Evolutionary conservation across 2,329 filamentous ascomycete genomes (phyloP).

Genomic region (Calonectria honghensis): DNA sequence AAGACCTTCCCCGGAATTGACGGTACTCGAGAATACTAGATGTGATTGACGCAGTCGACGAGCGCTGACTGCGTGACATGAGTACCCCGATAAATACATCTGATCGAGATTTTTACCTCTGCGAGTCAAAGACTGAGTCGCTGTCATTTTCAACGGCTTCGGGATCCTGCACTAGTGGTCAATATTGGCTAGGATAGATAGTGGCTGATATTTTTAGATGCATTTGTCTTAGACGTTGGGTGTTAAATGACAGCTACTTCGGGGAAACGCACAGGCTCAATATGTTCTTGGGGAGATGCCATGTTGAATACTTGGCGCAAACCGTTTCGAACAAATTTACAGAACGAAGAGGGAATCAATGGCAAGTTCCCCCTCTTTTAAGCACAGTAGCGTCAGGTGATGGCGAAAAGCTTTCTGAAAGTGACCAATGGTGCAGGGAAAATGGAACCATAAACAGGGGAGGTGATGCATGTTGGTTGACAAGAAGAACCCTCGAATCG

Average conservation of each 20-base stretch:
- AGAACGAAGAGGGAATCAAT: no score
- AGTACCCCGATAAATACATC: not conserved
- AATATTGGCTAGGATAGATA: not conserved
- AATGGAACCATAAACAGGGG: not conserved
- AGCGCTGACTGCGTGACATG: not conserved
- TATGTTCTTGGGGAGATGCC: slow-evolving; percentile 9
- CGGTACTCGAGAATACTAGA: slow-evolving; percentile 16
- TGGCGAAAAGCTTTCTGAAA: not conserved
- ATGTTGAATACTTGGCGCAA: not conserved
- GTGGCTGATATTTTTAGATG: not conserved
- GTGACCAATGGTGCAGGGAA: not conserved
- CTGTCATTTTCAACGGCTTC: not conserved
- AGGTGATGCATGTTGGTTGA: slow-evolving; percentile 5
- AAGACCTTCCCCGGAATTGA: slow-evolving; percentile 5
- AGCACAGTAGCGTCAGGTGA: not conserved
- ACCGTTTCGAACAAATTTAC: not conserved
- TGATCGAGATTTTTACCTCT: not conserved
- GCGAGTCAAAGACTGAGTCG: not conserved
- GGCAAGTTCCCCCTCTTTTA: slow-evolving; percentile 1
- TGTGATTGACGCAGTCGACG: slow-evolving; percentile 3
- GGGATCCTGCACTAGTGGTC: not conserved
- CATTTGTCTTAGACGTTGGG: not conserved
- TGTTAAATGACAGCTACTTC: not conserved
- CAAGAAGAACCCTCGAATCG: not conserved
- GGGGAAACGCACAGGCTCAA: not conserved